phyloP scores from a whole-genome alignment of 768 basidiomycete species.

The Pisolithus microcarpus region DNA sequence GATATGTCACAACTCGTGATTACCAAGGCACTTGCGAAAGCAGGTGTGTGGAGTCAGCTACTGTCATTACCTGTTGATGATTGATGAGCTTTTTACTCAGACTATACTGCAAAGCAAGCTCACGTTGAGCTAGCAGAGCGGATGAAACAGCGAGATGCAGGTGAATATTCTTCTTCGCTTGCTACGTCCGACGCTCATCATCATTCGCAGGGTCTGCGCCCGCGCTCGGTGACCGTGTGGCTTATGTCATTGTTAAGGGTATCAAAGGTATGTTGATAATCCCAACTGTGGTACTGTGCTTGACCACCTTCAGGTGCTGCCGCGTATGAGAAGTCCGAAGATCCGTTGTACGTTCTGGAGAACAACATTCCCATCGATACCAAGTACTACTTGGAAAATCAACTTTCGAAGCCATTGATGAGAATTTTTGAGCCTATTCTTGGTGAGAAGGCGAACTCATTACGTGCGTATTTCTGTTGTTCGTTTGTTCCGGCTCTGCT shows the following conservation, averaged over 20 bases:
- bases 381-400: slow-evolving; percentile 96
- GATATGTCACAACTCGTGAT: slow-evolving; percentile 99
- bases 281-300: neutral
- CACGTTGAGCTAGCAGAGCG: slow-evolving; percentile 93
- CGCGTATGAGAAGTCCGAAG: slow-evolving; percentile 98
- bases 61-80: neutral
- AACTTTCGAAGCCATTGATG: slow-evolving; percentile 93
- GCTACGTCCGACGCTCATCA: neutral
- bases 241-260: slow-evolving; percentile 97
- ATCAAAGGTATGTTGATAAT: slow-evolving; percentile 61
- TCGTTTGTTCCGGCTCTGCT: neutral
- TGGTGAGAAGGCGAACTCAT: slow-evolving; percentile 80
- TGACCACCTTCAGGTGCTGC: slow-evolving; percentile 64
- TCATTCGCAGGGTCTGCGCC: slow-evolving; percentile 75
- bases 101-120: slow-evolving; percentile 92
- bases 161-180: slow-evolving; percentile 26
- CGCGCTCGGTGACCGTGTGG: slow-evolving; percentile 95
- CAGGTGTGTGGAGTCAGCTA: slow-evolving; percentile 38
- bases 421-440: slow-evolving; percentile 97
- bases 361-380: slow-evolving; percentile 98
- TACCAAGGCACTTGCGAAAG: slow-evolving; percentile 91
- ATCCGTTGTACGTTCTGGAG: slow-evolving; percentile 94
- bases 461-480: slow-evolving; percentile 47
- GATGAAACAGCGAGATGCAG: slow-evolving; percentile 95
- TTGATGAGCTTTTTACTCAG: slow-evolving; percentile 29